These are phyloP conservation scores for Volvox carteri DNA, from an alignment of 163 green algal species.

Conservation along the genomic window DNA sequence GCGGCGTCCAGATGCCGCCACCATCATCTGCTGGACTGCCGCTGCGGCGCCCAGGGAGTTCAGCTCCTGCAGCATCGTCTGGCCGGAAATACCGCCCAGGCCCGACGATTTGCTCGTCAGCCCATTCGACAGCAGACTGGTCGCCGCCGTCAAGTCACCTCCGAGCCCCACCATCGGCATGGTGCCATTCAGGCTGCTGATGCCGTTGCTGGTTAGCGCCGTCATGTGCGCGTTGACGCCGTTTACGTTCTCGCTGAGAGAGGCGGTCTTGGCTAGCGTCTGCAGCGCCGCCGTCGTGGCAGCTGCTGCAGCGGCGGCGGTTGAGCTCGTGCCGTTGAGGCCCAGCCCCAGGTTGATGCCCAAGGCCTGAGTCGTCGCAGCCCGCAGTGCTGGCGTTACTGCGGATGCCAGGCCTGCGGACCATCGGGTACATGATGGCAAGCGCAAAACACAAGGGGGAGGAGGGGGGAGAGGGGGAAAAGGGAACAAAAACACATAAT, in stretches of 20 bases:
- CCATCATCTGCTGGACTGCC: slow-evolving; percentile 59
- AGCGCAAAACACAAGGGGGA: too few species aligned
- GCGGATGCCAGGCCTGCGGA: slow-evolving; percentile 7
- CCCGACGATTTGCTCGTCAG: neutral
- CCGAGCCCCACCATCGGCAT: slow-evolving; percentile 48
- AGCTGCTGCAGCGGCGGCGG: slow-evolving; percentile 50
- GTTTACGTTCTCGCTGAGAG: slow-evolving; percentile 50
- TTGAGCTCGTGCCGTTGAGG: slow-evolving; percentile 45
- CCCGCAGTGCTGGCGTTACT: slow-evolving; percentile 51
- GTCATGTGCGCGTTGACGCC: slow-evolving; percentile 57
- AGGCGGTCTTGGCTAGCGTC: slow-evolving; percentile 56
- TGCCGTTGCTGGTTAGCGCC: slow-evolving; percentile 10
- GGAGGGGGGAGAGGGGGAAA: too few species aligned
- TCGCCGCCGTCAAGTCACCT: slow-evolving; percentile 29
- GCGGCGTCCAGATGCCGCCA: slow-evolving; percentile 55
- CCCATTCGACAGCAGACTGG: slow-evolving; percentile 54
- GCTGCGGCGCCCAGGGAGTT: slow-evolving; percentile 47
- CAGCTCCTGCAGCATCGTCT: slow-evolving; percentile 57
- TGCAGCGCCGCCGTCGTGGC: slow-evolving; percentile 63
- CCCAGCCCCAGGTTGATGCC: slow-evolving; percentile 59
- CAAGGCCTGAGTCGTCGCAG: slow-evolving; percentile 55
- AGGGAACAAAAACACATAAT: too few species aligned
- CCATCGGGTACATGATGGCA: too few species aligned
- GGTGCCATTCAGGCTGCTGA: slow-evolving; percentile 27
- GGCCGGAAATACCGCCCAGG: slow-evolving; percentile 30